Conservation (phyloP, 2,329 filamentous ascomycete species). For the Alternaria ethzedia region DNA sequence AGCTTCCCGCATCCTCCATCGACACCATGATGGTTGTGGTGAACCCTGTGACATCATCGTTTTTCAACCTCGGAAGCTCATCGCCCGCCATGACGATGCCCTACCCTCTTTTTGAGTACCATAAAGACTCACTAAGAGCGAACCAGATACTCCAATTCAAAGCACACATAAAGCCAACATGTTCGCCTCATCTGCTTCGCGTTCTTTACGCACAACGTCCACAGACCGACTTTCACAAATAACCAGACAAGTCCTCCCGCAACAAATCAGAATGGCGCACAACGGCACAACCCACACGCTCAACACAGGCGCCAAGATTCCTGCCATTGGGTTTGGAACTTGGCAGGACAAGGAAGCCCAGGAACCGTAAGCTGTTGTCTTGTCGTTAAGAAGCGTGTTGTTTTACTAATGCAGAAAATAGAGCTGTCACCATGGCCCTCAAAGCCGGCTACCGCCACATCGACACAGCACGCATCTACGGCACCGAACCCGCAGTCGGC, state of each 20-base stretch:
- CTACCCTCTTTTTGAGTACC: background rate
- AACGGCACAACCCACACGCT: conserved; percentile 57
- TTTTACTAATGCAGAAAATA: conserved; percentile 4
- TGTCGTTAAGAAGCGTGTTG: background rate
- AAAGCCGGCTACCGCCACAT: conserved; percentile 41
- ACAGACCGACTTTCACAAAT: conserved; percentile 22
- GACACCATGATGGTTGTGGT: background rate
- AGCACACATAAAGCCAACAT: conserved; percentile 10
- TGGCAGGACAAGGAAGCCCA: conserved; percentile 42
- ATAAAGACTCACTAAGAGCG: background rate
- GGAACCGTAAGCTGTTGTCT: conserved; percentile 23
- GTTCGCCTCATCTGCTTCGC: conserved; percentile 21
- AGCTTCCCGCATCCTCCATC: background rate
- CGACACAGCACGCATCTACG: conserved; percentile 38
- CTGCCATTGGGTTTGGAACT: conserved; percentile 67
- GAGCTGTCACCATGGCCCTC: conserved; percentile 48
- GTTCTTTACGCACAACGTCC: conserved; percentile 18
- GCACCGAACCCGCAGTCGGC: conserved; percentile 32
- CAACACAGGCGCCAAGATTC: conserved; percentile 76
- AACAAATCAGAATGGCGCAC: conserved; percentile 38
- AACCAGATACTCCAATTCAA: background rate
- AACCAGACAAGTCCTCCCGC: conserved; percentile 20
- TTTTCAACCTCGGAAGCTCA: background rate
- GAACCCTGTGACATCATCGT: conserved; percentile 4
- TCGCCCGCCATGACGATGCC: conserved; percentile 1